phyloP scores from a whole-genome alignment of 108 stramenopile genomes.

The Nitzschia inconspicua region DNA sequence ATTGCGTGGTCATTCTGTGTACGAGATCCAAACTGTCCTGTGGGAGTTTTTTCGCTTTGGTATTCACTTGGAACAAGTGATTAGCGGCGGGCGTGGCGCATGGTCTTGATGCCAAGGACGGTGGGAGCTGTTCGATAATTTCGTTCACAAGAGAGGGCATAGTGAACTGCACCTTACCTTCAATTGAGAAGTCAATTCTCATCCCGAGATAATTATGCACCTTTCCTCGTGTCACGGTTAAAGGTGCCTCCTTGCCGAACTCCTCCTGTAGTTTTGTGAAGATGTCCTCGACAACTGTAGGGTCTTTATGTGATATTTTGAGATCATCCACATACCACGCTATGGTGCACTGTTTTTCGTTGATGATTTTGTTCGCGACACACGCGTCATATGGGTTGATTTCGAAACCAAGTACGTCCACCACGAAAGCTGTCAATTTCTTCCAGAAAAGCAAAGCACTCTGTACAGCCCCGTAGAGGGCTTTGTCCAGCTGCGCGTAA shows the following conservation, averaged over 20 bases:
- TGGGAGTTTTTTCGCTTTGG: not conserved
- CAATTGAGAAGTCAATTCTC: constrained; percentile 18
- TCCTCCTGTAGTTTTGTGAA: too few species aligned
- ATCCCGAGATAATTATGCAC: constrained; percentile 44
- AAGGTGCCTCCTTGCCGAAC: constrained; percentile 3
- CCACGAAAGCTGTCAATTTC: too few species aligned
- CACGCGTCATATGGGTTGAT: too few species aligned
- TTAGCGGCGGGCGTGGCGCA: constrained; percentile 29
- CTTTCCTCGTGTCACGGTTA: constrained; percentile 33
- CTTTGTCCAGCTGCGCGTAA: too few species aligned
- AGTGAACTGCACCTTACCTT: constrained; percentile 9
- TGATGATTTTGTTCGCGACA: too few species aligned
- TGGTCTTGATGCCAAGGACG: not conserved
- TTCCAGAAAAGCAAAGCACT: too few species aligned
- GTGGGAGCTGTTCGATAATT: constrained; percentile 2
- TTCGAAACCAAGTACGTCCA: too few species aligned
- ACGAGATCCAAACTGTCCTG: not conserved
- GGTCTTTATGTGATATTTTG: constrained; percentile 27
- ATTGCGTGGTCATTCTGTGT: constrained; percentile 10
- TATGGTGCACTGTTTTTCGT: too few species aligned
- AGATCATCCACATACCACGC: constrained; percentile 32
- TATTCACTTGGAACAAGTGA: constrained; percentile 33
- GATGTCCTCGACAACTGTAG: too few species aligned
- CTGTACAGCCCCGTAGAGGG: too few species aligned
- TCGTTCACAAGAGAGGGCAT: constrained; percentile 17